Base-by-base conservation (phyloP, 2,329 filamentous ascomycete genomes). In the Scytalidium lignicola region DNA sequence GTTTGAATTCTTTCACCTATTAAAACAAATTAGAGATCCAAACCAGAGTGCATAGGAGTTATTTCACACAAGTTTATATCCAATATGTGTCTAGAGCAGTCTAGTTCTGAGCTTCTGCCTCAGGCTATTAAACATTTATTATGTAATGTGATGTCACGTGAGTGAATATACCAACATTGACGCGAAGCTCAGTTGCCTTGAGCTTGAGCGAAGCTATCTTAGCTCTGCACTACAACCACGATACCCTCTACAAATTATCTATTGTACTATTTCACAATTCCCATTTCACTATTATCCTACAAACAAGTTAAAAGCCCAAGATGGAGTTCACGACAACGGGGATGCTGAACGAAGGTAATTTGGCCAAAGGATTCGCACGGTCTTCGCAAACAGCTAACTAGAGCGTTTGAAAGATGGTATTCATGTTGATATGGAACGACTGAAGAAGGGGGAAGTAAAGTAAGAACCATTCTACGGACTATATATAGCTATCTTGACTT, bases 391-490 rank as follows among this genome's bases (percentile, higher is more conserved):
- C 39, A 63, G 57, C 62, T 65, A 60, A 64, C 53, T 41, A 21
- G 37, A 58, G 54, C 55, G 60, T 48, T 41, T 29, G 43, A 15
- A 64, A 97, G 93, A 99, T 91, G 93, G 93, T 69, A 97, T 99
- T 69, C 93, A 99, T 70, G 79, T 99, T 62, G 93, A 99, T 68
- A 99, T 99, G 93, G 89, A 97, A 65, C 86, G 93, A 66, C 76
- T 99, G 71, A 99, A 99, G 85, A 93, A 90, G 73, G 93, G 93
- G 55, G 93, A 99, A 76, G 92, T 99, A 69, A 99, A 99, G 90
- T 96, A 76, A 74, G 90, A 22, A 17, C 39, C 3, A 21, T 47
- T 49, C 44, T 41, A 39, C 32, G 44, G 29, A 15, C 8, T 51
- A 23, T 43, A 9, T 43, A 21, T 21, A 32, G 20, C 18, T 17